Conservation (phyloP, 202 grass and related monocot genomes). For the Panicum virgatum region DNA sequence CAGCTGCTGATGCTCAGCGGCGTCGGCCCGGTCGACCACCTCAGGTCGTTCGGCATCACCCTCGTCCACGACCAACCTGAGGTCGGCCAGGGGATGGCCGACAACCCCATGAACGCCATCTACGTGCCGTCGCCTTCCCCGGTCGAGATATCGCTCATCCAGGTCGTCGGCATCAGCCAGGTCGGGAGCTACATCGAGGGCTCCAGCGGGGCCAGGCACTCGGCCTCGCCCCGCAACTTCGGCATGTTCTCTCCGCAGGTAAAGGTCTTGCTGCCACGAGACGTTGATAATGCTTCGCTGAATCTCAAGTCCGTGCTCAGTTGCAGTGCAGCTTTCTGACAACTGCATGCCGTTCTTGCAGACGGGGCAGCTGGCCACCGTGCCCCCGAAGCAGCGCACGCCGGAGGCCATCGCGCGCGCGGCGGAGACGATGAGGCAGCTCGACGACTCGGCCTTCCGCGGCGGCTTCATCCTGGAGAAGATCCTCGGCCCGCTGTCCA, state of each 20-base stretch:
- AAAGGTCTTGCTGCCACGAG: not conserved
- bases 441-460: constrained; percentile 46
- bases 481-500: constrained; percentile 68
- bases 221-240: constrained; percentile 32
- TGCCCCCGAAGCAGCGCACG: constrained; percentile 47
- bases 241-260: constrained; percentile 87
- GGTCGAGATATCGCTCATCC: constrained; percentile 75
- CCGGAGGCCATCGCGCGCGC: constrained; percentile 50
- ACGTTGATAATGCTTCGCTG: not conserved
- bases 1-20: constrained; percentile 95
- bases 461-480: constrained; percentile 91
- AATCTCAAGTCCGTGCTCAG: no score
- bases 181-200: constrained; percentile 84
- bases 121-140: constrained; percentile 68
- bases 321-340: not conserved
- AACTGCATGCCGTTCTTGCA: constrained; percentile 19
- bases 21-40: constrained; percentile 65
- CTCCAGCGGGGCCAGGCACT: constrained; percentile 42
- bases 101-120: constrained; percentile 80
- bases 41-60: constrained; percentile 62
- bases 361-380: constrained; percentile 56
- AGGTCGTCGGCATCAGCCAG: constrained; percentile 81
- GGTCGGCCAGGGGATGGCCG: constrained; percentile 69
- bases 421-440: constrained; percentile 34
- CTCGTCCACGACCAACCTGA: constrained; percentile 57